Evolutionary conservation across 345 rosid genomes (phyloP).

Genomic region (Gossypium raimondii): DNA sequence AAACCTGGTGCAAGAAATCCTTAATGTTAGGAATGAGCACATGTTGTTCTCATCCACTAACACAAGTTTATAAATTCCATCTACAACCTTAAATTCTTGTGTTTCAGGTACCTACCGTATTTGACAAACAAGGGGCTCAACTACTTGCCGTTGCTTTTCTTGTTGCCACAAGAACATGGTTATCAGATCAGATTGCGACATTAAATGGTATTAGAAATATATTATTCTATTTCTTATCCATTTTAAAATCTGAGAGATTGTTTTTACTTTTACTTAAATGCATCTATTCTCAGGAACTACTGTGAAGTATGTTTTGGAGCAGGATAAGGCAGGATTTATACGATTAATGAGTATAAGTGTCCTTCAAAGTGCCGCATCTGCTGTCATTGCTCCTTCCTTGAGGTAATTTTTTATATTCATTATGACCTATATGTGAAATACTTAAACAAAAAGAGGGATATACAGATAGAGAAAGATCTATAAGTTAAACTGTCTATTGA

Average conservation of each 20-base stretch:
- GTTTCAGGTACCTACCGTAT: slow-evolving; percentile 74
- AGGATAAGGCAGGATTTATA: slow-evolving; percentile 77
- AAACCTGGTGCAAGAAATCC: not conserved
- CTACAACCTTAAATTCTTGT: slow-evolving; percentile 13
- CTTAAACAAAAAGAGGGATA: slow-evolving; percentile 1
- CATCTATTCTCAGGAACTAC: slow-evolving; percentile 66
- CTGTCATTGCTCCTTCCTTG: slow-evolving; percentile 88
- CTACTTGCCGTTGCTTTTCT: slow-evolving; percentile 80
- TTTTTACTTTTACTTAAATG: slow-evolving; percentile 16
- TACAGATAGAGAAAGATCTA: not conserved
- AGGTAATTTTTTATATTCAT: slow-evolving; percentile 38
- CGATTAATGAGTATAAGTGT: slow-evolving; percentile 80
- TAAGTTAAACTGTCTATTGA: not conserved
- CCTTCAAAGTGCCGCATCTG: slow-evolving; percentile 92
- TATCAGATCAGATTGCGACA: slow-evolving; percentile 93
- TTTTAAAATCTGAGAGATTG: slow-evolving; percentile 14
- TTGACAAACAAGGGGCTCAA: slow-evolving; percentile 93
- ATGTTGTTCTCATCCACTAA: not conserved
- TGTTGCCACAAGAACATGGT: slow-evolving; percentile 85
- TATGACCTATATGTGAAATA: not conserved
- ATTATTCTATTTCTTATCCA: slow-evolving; percentile 8
- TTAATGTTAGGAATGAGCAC: not conserved
- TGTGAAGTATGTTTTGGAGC: slow-evolving; percentile 91
- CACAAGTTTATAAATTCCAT: not conserved
- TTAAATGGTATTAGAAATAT: slow-evolving; percentile 57